Conservation (phyloP, 2,329 filamentous ascomycete genomes). For the Ascochyta lentis region DNA sequence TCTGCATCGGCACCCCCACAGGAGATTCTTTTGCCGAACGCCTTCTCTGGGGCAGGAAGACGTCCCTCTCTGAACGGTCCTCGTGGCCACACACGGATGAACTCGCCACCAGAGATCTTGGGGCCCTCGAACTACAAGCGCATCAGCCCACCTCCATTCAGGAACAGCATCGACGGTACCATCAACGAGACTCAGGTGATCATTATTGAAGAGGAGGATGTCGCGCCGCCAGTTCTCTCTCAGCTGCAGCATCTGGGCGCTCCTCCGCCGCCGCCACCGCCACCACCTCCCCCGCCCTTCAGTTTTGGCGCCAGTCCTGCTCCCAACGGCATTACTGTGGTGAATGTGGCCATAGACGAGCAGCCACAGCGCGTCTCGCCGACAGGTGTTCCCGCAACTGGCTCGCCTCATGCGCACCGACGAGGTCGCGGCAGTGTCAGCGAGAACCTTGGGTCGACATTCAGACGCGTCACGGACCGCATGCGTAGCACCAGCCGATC, state of each 20-base stretch:
- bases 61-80: slow-evolving; percentile 47
- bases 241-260: slow-evolving; percentile 67
- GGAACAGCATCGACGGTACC: slow-evolving; percentile 62
- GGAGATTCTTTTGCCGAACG: slow-evolving; percentile 40
- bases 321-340: slow-evolving; percentile 44
- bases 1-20: slow-evolving; percentile 59
- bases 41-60: slow-evolving; percentile 34
- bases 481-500: slow-evolving; percentile 65
- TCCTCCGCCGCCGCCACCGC: slow-evolving; percentile 60
- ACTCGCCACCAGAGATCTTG: slow-evolving; percentile 51
- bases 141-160: slow-evolving; percentile 50
- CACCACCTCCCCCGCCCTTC: slow-evolving; percentile 37
- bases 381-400: slow-evolving; percentile 37
- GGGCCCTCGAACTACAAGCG: slow-evolving; percentile 47
- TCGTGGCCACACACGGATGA: slow-evolving; percentile 51
- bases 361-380: slow-evolving; percentile 34
- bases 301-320: slow-evolving; percentile 25
- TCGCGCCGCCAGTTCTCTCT: slow-evolving; percentile 60
- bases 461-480: slow-evolving; percentile 60
- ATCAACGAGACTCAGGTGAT: slow-evolving; percentile 54
- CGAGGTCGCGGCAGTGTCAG: slow-evolving; percentile 63
- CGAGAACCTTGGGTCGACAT: slow-evolving; percentile 62
- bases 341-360: slow-evolving; percentile 57
- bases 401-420: slow-evolving; percentile 55
- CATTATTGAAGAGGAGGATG: slow-evolving; percentile 52